Conservation (phyloP, 1,284 basidiomycete species). For the Ustilago curta region DNA sequence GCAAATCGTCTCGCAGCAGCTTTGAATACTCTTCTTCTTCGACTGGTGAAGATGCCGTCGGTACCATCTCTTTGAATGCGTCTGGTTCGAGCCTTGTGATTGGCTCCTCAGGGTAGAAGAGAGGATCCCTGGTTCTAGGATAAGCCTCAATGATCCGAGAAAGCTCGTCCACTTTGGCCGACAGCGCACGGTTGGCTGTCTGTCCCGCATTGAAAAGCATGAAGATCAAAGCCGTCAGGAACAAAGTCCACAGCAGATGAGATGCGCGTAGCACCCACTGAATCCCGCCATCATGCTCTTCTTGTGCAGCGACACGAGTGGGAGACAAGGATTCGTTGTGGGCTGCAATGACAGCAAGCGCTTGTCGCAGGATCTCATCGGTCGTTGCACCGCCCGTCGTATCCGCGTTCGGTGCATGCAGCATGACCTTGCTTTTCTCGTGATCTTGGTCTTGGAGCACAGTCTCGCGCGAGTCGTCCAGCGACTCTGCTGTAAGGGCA, state of each 20-base stretch:
- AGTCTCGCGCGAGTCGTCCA: constrained; percentile 33
- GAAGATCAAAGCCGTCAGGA: constrained; percentile 26
- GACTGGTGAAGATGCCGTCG: neutral
- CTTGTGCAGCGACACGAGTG: neutral
- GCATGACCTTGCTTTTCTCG: neutral
- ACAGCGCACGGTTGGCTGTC: constrained; percentile 20
- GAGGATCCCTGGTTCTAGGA: neutral
- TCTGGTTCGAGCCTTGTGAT: neutral
- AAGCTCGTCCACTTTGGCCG: constrained; percentile 31
- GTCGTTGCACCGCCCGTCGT: neutral
- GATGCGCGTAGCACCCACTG: constrained; percentile 16
- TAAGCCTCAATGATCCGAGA: constrained; percentile 26
- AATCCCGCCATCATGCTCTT: neutral
- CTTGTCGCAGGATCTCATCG: constrained; percentile 24
- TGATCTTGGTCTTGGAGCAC: constrained; percentile 7
- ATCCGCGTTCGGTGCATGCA: neutral
- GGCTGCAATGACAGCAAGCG: constrained; percentile 36
- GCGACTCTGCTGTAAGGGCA: constrained; percentile 9
- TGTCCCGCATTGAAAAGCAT: constrained; percentile 42
- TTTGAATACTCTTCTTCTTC: neutral
- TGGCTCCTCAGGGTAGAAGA: neutral
- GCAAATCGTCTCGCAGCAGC: neutral
- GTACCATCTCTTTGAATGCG: neutral
- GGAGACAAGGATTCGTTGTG: constrained; percentile 20
- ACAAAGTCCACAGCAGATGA: constrained; percentile 40